Percentiles rank a stretch among this genome's conserved stretches.
Evolutionary conservation across 805 yeast species (phyloP).

Genomic region (Maudiozyma bulderi): DNA sequence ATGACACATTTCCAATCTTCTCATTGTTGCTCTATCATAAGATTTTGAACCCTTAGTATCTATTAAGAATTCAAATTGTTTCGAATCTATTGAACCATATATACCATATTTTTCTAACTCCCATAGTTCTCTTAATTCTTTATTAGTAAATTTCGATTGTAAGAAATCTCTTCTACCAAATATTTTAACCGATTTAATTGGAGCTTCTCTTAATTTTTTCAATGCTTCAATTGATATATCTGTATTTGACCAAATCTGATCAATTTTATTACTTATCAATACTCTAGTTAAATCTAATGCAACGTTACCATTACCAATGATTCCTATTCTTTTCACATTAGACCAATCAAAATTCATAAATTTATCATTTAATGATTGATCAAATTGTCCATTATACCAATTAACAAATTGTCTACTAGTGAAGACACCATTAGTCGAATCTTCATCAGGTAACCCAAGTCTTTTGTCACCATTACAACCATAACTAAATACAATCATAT

Average conservation of each 20-base stretch:
- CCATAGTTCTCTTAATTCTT: conserved; percentile 79
- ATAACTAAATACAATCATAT: conserved; percentile 70
- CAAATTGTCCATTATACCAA: conserved; percentile 93
- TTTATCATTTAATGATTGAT: conserved; percentile 26
- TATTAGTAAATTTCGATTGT: conserved; percentile 84
- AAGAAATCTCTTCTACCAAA: conserved; percentile 80
- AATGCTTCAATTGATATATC: conserved; percentile 65
- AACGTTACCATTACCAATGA: conserved; percentile 96
- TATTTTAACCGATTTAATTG: conserved; percentile 55
- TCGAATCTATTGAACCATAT: conserved; percentile 35
- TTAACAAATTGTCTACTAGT: conserved; percentile 83
- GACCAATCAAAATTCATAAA: conserved; percentile 48
- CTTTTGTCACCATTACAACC: conserved; percentile 61
- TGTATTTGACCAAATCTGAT: conserved; percentile 50
- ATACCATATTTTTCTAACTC: conserved; percentile 47
- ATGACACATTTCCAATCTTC: conserved; percentile 54
- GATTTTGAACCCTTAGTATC: conserved; percentile 4
- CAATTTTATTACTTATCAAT: conserved; percentile 43
- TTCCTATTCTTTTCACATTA: conserved; percentile 53
- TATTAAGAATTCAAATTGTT: conserved; percentile 22
- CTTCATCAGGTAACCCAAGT: conserved; percentile 50
- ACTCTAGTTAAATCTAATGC: conserved; percentile 86
- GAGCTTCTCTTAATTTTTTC: conserved; percentile 39
- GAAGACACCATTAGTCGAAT: conserved; percentile 50
- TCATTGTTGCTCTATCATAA: conserved; percentile 47